Conservation (phyloP, 1,284 basidiomycete species). For the Ceratobasidium sp. region DNA sequence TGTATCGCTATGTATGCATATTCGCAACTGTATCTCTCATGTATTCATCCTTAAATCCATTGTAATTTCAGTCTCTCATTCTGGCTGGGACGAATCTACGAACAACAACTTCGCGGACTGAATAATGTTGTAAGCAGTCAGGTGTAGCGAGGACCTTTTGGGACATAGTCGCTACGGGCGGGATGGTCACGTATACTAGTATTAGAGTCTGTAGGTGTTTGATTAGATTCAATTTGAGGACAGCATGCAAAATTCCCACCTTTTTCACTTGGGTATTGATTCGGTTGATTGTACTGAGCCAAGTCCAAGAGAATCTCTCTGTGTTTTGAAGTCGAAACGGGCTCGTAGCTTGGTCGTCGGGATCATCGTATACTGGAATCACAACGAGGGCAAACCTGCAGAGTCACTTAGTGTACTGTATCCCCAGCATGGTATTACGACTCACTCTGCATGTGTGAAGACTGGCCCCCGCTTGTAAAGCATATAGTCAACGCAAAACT, state of each 20-base stretch:
- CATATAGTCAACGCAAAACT: slow-evolving; percentile 96
- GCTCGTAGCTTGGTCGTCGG: slow-evolving; percentile 68
- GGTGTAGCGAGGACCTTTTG: slow-evolving; percentile 65
- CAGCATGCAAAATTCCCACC: slow-evolving; percentile 54
- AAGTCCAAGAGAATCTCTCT: slow-evolving; percentile 87
- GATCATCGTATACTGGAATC: slow-evolving; percentile 88
- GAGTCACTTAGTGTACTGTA: neutral
- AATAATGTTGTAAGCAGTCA: slow-evolving; percentile 74
- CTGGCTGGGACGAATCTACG: slow-evolving; percentile 89
- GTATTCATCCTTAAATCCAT: neutral
- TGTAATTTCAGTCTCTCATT: slow-evolving; percentile 77
- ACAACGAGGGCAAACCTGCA: slow-evolving; percentile 87
- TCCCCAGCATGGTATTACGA: neutral
- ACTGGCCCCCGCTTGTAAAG: slow-evolving; percentile 95
- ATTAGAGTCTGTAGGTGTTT: slow-evolving; percentile 73
- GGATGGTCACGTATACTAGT: slow-evolving; percentile 90
- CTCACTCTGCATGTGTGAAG: slow-evolving; percentile 92
- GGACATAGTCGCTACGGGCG: slow-evolving; percentile 66
- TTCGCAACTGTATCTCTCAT: neutral
- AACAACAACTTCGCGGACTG: slow-evolving; percentile 84
- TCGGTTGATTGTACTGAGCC: slow-evolving; percentile 96
- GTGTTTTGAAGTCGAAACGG: slow-evolving; percentile 68
- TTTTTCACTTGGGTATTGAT: slow-evolving; percentile 98
- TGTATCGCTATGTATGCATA: neutral
- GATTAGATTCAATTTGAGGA: slow-evolving; percentile 21